phyloP scores from a whole-genome alignment of 148 eudicot species.

The Dysphania ambrosioides region DNA sequence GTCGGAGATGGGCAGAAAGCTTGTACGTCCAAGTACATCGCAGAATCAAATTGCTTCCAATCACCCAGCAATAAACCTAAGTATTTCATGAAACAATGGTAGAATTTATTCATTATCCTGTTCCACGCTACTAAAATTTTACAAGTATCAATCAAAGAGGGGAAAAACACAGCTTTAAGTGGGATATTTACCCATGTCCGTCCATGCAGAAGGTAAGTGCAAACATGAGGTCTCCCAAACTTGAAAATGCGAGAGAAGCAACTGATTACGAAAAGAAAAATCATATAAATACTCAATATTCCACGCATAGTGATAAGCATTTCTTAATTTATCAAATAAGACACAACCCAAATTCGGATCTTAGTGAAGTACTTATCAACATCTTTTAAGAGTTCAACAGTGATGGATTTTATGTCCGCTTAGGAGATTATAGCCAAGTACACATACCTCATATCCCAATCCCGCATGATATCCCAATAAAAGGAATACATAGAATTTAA shows the following conservation, averaged over 20 bases:
- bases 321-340: background rate
- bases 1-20: constrained; percentile 95
- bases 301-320: background rate
- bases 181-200: constrained; percentile 68
- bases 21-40: constrained; percentile 99
- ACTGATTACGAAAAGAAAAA: constrained; percentile 33
- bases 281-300: background rate
- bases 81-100: constrained; percentile 4
- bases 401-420: background rate
- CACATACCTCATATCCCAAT: constrained; percentile 95
- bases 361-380: background rate
- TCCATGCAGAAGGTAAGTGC: constrained; percentile 58
- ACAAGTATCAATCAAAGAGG: background rate
- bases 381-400: too few species aligned
- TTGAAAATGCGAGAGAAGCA: constrained; percentile 96
- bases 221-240: constrained; percentile 61
- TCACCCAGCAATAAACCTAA: constrained; percentile 81
- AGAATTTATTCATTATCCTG: background rate
- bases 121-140: background rate
- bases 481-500: constrained; percentile 87
- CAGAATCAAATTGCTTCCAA: constrained; percentile 85
- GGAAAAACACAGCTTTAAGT: background rate
- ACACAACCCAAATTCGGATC: background rate
- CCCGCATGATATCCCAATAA: constrained; percentile 95
- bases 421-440: constrained; percentile 6